A percentile compares a stretch with the other conserved stretches of the same genome.
Conservation (phyloP, 257 asterid species). For the Solanum chmielewskii region DNA sequence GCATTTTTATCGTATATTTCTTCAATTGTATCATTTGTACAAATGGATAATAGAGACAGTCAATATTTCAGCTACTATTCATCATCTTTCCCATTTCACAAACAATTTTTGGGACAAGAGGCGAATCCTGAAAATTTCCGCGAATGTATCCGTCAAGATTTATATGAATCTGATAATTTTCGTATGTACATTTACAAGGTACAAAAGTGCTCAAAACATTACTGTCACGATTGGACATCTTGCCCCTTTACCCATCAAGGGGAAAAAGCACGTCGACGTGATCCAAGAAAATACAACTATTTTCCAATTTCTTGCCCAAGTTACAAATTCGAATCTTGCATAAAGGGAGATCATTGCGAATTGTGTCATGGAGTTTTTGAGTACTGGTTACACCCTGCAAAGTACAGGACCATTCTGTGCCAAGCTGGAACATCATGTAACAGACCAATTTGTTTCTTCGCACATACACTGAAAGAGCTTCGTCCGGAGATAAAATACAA, state of each 20-base stretch:
- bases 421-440: no score
- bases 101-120: background rate
- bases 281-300: background rate
- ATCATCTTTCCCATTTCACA: background rate
- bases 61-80: background rate
- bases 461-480: no score
- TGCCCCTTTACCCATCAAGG: background rate
- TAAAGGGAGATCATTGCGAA: no score
- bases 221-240: background rate
- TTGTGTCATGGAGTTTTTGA: no score
- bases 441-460: no score
- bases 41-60: background rate
- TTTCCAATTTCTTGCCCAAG: no score
- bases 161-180: background rate
- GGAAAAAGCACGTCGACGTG: background rate
- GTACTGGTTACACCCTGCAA: no score
- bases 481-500: no score
- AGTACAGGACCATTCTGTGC: no score
- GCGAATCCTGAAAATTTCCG: background rate
- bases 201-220: background rate
- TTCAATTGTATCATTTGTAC: background rate
- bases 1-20: no score
- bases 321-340: no score
- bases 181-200: background rate
- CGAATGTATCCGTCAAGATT: background rate